These are phyloP conservation scores for Dactylellina cionopaga DNA, from an alignment of 2,329 filamentous ascomycete species.

Conservation along the genomic window DNA sequence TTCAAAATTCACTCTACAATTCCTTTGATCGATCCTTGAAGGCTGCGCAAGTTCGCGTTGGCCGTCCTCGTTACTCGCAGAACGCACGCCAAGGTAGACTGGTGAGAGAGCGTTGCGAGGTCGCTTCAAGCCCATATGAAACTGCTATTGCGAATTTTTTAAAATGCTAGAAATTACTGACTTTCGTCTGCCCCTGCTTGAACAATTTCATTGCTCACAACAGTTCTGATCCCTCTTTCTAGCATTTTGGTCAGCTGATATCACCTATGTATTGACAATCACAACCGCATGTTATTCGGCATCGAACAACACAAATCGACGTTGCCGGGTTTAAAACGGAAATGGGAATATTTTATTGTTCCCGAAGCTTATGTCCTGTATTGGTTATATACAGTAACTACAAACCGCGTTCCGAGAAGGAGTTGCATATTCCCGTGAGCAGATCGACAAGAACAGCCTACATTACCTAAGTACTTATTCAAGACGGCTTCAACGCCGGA, in stretches of 20 bases:
- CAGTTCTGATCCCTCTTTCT: not conserved
- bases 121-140: not conserved
- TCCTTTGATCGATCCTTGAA: slow-evolving; percentile 2
- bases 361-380: too few species aligned
- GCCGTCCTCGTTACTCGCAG: not conserved
- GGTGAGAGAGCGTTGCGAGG: not conserved
- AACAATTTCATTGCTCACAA: not conserved
- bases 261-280: too few species aligned
- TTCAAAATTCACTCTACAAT: too few species aligned
- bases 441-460: too few species aligned
- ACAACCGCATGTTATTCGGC: not conserved
- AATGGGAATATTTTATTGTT: not conserved
- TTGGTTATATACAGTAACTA: too few species aligned
- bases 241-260: not conserved
- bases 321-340: too few species aligned
- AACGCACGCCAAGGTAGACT: not conserved
- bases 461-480: too few species aligned
- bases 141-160: not conserved
- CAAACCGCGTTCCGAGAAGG: too few species aligned
- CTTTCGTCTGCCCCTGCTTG: not conserved
- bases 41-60: not conserved
- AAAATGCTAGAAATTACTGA: not conserved
- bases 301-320: not conserved
- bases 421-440: too few species aligned
- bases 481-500: too few species aligned